Evolutionary conservation across 1,139 yeast genomes (phyloP), one percentile per base, ranked within the genome.

Genomic region (Debaryomycetaceae sp.): DNA sequence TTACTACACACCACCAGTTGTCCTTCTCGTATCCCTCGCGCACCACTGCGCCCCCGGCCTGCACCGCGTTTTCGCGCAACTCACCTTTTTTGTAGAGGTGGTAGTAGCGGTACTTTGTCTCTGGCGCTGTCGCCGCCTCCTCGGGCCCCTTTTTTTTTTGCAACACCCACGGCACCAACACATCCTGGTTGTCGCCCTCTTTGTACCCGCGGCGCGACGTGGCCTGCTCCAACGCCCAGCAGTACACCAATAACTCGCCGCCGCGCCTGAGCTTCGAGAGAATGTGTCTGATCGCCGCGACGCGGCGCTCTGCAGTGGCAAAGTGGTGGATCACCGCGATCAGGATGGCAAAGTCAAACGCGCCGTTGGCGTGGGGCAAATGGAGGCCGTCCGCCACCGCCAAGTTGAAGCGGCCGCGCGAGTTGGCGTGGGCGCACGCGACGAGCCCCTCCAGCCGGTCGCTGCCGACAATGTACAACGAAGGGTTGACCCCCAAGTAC

Each of bases 241-340:
- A 94, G 50, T 89, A 89, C 10, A 91, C 71, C 42, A 93, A 61
- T 0, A 86, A 82, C 34, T 71, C 73, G 1, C 95, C 96, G 1
- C 77, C 77, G 0, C 46, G 38, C 28, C 53, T 65, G 30, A 91
- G 53, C 36, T 77, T 76, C 11, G 77, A 57, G 23, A 91, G 51
- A 2, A 89, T 80, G 37, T 80, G 83, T 11, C 46, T 44, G 3
- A 91, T 78, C 0, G 96, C 96, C 16, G 72, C 74, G 1, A 83
- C 55, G 34, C 98, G 68, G 45, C 98, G 70, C 39, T 78, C 81
- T 15, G 71, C 73, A 0, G 94, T 85, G n/a, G 95, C 74, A 60
- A 93, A 88, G 54, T 91, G 98, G 50, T 91, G 98, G 13, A 91
- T 81, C 11, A 93, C 98, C 0, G 98, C 98, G 31, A 91, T 89